Conservation (phyloP, 2,329 filamentous ascomycete species). For the Apiospora sp. region DNA sequence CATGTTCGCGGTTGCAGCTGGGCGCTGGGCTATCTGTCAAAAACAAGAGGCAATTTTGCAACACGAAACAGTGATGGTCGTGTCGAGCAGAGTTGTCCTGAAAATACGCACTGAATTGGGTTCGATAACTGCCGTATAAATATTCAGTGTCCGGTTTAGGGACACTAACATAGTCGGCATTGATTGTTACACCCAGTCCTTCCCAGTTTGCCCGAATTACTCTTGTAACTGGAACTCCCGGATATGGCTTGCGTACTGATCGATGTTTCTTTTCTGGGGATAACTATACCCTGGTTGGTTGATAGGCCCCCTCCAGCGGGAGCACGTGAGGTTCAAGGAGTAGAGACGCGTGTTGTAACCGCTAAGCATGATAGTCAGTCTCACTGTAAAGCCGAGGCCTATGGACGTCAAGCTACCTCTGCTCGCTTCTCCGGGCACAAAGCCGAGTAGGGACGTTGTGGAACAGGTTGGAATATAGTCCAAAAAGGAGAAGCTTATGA, state of each 20-base stretch:
- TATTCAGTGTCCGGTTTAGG: neutral
- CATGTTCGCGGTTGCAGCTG: neutral
- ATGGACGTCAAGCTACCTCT: neutral
- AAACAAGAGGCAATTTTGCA: too few relatives aligned
- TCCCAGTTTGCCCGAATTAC: neutral
- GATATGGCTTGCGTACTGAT: neutral
- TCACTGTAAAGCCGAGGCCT: neutral
- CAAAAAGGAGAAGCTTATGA: neutral
- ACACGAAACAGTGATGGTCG: neutral
- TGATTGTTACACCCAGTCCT: neutral
- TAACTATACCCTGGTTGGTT: too few relatives aligned
- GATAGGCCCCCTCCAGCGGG: too few relatives aligned
- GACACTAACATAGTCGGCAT: neutral
- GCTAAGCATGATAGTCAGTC: neutral
- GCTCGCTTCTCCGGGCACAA: too few relatives aligned
- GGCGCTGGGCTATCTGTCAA: neutral
- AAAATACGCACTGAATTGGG: neutral
- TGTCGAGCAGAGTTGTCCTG: neutral
- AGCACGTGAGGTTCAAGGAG: neutral
- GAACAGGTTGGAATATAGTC: neutral
- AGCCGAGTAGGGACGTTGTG: neutral
- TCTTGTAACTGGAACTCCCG: neutral
- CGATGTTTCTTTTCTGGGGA: too few relatives aligned
- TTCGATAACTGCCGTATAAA: constrained; percentile 1
- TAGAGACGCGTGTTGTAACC: neutral